Evolutionary conservation across 371 early-diverging fungal species (phyloP), one percentile per base, ranked within the genome.

Genomic region (Cokeromyces recurvatus): DNA sequence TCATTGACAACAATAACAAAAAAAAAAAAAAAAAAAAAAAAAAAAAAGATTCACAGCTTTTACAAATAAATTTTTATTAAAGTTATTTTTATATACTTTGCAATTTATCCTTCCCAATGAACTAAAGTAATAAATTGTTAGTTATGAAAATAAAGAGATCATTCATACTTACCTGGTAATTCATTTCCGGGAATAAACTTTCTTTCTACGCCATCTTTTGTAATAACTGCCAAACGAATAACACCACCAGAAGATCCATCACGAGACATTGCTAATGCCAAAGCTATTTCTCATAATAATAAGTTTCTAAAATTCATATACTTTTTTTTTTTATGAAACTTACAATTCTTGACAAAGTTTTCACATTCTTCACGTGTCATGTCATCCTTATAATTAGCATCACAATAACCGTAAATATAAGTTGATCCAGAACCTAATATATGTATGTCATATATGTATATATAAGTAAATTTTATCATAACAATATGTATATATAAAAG

Each of bases 171-270:
- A 74, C 71, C 68, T 38, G 91, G 91, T 37, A 95, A 80, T 68
- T 89, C 45, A 61, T 94, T 74, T 37, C 99, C 99, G 35, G 91
- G 90, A 51, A 94, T 76, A 72, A 97, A 91, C 50, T 89, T 65
- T 53, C 95, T 80, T 61, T 95, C 87, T 12, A 98, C 97, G 25
- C 92, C 91, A 25, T 86, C 83, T 64, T 92, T 77, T 43, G 89
- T 92, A 48, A 99, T 97, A 42, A 98, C 79, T 7, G 98, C 96
- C 59, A 99, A 68, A 48, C 99, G 87, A 55, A 99, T 91, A 43
- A 92, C 91, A 61, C 99, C 99, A 48, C 99, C 99, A 22, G 98
- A 98, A 17, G 94, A 91, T 27, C 96, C 98, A 71, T 99, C 99
- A 53, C 99, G 81, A 21, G 92, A 77, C 84, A 99, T 99, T 17